Evolutionary conservation across 768 basidiomycete species (phyloP).

Genomic region (Suillus hirtellus): DNA sequence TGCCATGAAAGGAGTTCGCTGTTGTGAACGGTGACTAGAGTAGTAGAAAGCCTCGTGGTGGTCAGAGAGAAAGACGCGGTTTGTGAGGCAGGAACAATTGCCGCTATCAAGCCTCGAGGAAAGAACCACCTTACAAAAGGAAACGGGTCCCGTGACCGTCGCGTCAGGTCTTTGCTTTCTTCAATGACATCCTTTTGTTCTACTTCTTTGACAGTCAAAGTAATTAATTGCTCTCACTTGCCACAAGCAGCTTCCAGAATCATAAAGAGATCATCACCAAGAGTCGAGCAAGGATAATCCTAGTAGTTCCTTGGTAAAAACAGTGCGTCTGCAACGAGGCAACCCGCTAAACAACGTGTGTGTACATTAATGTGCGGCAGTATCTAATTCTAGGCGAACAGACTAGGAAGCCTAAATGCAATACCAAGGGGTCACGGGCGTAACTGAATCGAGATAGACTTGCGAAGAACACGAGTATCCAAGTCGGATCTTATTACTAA

Average conservation of each 20-base stretch:
- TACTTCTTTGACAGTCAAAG: neutral
- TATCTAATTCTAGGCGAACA: neutral
- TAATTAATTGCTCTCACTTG: neutral
- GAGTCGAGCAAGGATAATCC: neutral
- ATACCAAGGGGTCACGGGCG: neutral
- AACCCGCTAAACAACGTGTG: neutral
- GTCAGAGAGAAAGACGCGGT: constrained; percentile 15
- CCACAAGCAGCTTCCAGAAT: too few species aligned
- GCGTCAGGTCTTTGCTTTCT: constrained; percentile 21
- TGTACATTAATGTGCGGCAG: neutral
- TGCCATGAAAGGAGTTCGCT: constrained; percentile 30
- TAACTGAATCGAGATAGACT: constrained; percentile 5
- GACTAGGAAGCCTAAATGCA: constrained; percentile 1
- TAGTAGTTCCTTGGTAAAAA: neutral
- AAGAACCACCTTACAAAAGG: constrained; percentile 31
- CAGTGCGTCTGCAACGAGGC: constrained; percentile 3
- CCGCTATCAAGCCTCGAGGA: constrained; percentile 27
- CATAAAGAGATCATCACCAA: neutral
- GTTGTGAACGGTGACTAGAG: neutral
- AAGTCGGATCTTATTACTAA: neutral
- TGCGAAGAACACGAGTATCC: constrained; percentile 1
- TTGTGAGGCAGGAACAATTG: constrained; percentile 17
- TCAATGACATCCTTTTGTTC: neutral
- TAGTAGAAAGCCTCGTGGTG: constrained; percentile 7
- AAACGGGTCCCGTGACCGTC: constrained; percentile 38